Percentiles rank a stretch among this genome's conserved stretches.
These are phyloP conservation scores for Hanseniaspora guilliermondii DNA, from an alignment of 805 yeast genomes.

Conservation along the genomic window DNA sequence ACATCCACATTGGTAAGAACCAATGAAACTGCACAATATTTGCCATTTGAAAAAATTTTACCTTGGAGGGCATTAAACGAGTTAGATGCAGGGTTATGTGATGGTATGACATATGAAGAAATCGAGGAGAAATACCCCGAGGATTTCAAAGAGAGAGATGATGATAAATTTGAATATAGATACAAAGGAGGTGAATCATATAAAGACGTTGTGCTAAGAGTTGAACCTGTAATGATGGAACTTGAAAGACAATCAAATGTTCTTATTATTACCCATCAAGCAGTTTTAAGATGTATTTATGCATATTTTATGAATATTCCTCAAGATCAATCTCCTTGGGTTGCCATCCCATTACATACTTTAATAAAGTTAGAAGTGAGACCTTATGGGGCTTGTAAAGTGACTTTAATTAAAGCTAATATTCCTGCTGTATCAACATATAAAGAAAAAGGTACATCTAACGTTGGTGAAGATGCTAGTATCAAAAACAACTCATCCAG, in stretches of 20 bases:
- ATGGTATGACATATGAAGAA: conserved; percentile 92
- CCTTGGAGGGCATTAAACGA: conserved; percentile 97
- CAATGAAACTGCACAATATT: conserved; percentile 74
- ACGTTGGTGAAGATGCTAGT: conserved; percentile 30
- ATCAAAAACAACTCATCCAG: conserved; percentile 16
- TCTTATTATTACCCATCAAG: conserved; percentile 92
- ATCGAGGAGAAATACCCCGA: conserved; percentile 77
- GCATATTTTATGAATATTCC: conserved; percentile 98
- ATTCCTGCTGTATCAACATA: conserved; percentile 97
- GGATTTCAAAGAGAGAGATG: conserved; percentile 91
- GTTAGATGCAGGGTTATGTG: conserved; percentile 94
- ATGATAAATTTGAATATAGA: conserved; percentile 86
- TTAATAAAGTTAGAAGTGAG: conserved; percentile 89
- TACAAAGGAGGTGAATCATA: conserved; percentile 97
- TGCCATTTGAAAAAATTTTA: conserved; percentile 61
- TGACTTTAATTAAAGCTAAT: conserved; percentile 82
- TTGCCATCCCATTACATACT: conserved; percentile 95
- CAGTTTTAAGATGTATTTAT: conserved; percentile 87
- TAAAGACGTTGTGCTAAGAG: conserved; percentile 83
- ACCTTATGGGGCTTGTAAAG: conserved; percentile 70
- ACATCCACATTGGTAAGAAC: conserved; percentile 86
- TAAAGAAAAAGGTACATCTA: conserved; percentile 78
- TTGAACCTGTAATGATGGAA: conserved; percentile 98
- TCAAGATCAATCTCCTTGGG: conserved; percentile 96
- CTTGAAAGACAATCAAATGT: conserved; percentile 94